Base-by-base conservation (phyloP, 176 grass and related monocot genomes). In the Tuctoria greenei region DNA sequence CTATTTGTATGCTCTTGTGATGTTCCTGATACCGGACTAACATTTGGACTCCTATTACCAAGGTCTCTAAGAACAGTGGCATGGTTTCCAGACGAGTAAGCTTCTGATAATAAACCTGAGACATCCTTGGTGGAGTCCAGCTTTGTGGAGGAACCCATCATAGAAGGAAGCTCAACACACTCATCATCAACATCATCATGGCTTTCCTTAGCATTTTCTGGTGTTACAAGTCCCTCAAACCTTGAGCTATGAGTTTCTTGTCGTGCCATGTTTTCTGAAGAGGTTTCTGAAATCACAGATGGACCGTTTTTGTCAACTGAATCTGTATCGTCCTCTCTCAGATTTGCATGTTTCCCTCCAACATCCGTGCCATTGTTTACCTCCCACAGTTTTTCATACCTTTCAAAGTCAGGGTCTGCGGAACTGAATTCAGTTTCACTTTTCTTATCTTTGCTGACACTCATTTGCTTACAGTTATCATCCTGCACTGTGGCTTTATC, bases 331-430 rank as follows among this genome's bases (percentile, higher is more conserved):
- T 62, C 50, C 69, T 84, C 73, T 63, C 66, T 82, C 41, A 61
- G 28, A 74, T 64, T 74, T 69, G 31, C 64, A 69, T 56, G 35
- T 61, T 77, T 86, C 36, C 52, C 63, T 75, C 36, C 81, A 44
- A 80, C 5, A 66, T 88, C 64, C 43, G 43, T 76, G 56, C 38
- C 49, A 72, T 64, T 78, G 58, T 71, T 85, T 81, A 84, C 80
- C 82, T 81, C 83, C 83, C 67, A 65, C 4, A 81, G 64, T 50
- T 86, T 93, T 56, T 73, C 65, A 64, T 85, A 80, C 63, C 56
- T 76, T 80, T 82, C 79, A 41, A 93, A 56, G 54, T 74, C 78
- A 82, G 73, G 73, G 10, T 50, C 79, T 54, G 77, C 27, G 64
- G 35, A 16, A 6, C 24, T 42, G 83, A 85, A 27, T 85, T 69